phyloP scores from a whole-genome alignment of 176 grass and related monocot genomes.

The Guadua angustifolia region DNA sequence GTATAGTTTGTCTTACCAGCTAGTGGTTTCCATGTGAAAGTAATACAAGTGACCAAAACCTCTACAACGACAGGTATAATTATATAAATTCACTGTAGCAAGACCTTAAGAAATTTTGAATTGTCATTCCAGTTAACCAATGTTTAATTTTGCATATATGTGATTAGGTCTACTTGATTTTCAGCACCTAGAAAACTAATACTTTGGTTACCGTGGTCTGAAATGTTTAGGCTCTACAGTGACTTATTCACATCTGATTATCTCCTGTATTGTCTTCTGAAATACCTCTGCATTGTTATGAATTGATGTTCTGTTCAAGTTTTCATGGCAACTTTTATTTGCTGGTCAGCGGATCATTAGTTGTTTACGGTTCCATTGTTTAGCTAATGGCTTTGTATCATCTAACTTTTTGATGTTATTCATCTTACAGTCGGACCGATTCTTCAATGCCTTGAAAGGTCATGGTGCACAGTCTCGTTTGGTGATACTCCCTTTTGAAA shows the following conservation, averaged over 20 bases:
- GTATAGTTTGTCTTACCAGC: conserved; percentile 29
- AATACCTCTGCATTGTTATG: conserved; percentile 16
- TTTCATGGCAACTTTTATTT: neutral
- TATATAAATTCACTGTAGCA: neutral
- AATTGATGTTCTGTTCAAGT: neutral
- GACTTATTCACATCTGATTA: neutral
- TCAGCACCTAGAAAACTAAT: neutral
- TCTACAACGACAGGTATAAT: conserved; percentile 14
- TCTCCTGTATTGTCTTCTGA: conserved; percentile 23
- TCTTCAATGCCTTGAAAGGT: conserved; percentile 99
- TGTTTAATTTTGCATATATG: conserved; percentile 7
- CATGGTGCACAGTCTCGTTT: conserved; percentile 87
- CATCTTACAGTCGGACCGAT: conserved; percentile 85
- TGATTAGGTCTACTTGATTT: conserved; percentile 18
- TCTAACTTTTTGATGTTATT: conserved; percentile 7
- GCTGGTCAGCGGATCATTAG: conserved; percentile 18
- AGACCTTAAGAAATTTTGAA: neutral
- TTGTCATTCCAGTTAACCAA: neutral
- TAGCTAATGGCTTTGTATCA: conserved; percentile 6
- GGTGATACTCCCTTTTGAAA: conserved; percentile 95
- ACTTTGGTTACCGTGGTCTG: neutral
- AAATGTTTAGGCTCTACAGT: neutral
- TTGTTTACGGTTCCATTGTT: conserved; percentile 10
- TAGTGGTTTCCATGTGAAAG: conserved; percentile 13
- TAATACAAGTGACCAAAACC: neutral